Evolutionary conservation across 2,329 filamentous ascomycete species (phyloP).

Genomic region (Coccinonectria pachysandricola): DNA sequence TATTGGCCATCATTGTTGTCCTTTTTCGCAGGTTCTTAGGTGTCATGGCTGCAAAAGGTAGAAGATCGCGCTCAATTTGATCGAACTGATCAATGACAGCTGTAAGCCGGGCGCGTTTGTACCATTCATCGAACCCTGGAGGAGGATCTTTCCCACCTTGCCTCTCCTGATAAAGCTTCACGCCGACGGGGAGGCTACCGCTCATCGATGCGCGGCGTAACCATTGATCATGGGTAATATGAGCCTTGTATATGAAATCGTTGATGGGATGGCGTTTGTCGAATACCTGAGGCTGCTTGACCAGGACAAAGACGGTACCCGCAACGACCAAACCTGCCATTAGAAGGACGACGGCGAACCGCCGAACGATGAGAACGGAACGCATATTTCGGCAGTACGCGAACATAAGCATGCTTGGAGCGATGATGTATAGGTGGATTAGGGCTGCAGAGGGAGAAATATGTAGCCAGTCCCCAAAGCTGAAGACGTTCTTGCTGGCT

Average conservation of each 20-base stretch:
- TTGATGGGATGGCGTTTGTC: slow-evolving; percentile 34
- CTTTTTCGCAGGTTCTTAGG: slow-evolving; percentile 58
- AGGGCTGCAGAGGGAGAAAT: slow-evolving; percentile 26
- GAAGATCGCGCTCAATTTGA: slow-evolving; percentile 63
- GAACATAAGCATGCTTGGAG: slow-evolving; percentile 32
- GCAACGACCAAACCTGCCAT: slow-evolving; percentile 28
- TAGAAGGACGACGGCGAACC: slow-evolving; percentile 29
- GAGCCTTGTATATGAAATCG: slow-evolving; percentile 37
- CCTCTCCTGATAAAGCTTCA: slow-evolving; percentile 38
- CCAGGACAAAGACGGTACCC: slow-evolving; percentile 26
- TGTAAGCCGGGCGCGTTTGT: slow-evolving; percentile 62
- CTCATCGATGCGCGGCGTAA: slow-evolving; percentile 36
- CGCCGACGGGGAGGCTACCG: slow-evolving; percentile 35
- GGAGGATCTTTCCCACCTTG: slow-evolving; percentile 61
- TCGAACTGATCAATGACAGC: slow-evolving; percentile 71
- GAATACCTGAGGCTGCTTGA: slow-evolving; percentile 21
- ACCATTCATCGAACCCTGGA: slow-evolving; percentile 78
- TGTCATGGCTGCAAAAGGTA: slow-evolving; percentile 67
- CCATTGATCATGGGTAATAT: slow-evolving; percentile 40
- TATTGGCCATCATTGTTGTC: slow-evolving; percentile 28
- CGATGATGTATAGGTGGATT: slow-evolving; percentile 28
- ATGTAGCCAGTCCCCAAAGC: slow-evolving; percentile 37
- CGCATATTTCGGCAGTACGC: slow-evolving; percentile 33
- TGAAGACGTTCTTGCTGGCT: slow-evolving; percentile 25
- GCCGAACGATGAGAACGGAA: slow-evolving; percentile 32